Conservation (phyloP, 2,329 filamentous ascomycete species). For the Fusarium sp. region DNA sequence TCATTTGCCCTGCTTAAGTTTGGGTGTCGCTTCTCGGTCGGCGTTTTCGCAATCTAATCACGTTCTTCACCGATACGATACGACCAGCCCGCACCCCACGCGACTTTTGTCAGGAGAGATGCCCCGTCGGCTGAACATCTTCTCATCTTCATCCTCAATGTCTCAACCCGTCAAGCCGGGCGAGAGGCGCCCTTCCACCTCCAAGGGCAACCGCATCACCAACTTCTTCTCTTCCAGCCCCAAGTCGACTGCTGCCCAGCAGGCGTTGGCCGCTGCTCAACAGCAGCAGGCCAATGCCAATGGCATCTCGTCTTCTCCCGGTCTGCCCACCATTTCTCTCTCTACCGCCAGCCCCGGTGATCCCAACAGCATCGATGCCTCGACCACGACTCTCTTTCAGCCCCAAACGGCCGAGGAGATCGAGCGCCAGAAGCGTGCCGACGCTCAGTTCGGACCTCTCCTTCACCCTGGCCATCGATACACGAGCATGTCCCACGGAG, state of each 20-base stretch:
- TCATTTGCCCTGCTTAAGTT: slow-evolving; percentile 1
- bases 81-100: slow-evolving; percentile 11
- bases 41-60: slow-evolving; percentile 13
- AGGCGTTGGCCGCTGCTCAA: slow-evolving; percentile 72
- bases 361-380: slow-evolving; percentile 72
- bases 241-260: slow-evolving; percentile 73
- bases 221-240: slow-evolving; percentile 84
- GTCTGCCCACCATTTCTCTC: slow-evolving; percentile 88
- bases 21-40: slow-evolving; percentile 14
- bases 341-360: slow-evolving; percentile 84
- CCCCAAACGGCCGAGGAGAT: slow-evolving; percentile 86
- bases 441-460: slow-evolving; percentile 91
- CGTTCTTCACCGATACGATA: slow-evolving; percentile 12
- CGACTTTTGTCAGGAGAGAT: slow-evolving; percentile 53
- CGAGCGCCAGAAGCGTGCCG: slow-evolving; percentile 74
- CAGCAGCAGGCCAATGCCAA: slow-evolving; percentile 61
- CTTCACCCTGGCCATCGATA: slow-evolving; percentile 83
- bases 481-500: slow-evolving; percentile 84
- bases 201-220: slow-evolving; percentile 77
- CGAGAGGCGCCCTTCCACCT: slow-evolving; percentile 66
- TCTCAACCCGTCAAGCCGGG: slow-evolving; percentile 57
- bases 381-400: slow-evolving; percentile 82
- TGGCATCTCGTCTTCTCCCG: slow-evolving; percentile 74
- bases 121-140: slow-evolving; percentile 68
- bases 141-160: slow-evolving; percentile 60